Conservation (phyloP, 2,329 filamentous ascomycete species). For the Alternaria infectoria region DNA sequence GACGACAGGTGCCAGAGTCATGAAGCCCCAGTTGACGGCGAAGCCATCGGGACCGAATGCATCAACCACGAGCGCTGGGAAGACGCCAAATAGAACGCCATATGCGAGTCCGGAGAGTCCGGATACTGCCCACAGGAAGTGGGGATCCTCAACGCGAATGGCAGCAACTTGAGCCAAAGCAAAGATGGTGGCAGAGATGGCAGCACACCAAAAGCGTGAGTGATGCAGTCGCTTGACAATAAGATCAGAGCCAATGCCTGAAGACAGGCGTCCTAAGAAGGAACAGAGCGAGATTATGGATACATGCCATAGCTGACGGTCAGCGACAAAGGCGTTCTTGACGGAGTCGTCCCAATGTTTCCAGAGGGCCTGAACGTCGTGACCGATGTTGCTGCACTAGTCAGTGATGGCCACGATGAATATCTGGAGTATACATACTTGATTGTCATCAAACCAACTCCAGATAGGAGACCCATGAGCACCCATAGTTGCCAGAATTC, state of each 20-base stretch:
- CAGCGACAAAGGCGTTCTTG: slow-evolving; percentile 74
- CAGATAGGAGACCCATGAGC: slow-evolving; percentile 88
- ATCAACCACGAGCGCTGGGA: slow-evolving; percentile 84
- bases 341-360: slow-evolving; percentile 78
- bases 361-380: slow-evolving; percentile 88
- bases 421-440: slow-evolving; percentile 69
- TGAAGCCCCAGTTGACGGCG: slow-evolving; percentile 94
- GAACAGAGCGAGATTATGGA: slow-evolving; percentile 90
- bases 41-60: slow-evolving; percentile 89
- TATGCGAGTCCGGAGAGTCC: slow-evolving; percentile 86
- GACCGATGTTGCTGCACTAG: slow-evolving; percentile 82
- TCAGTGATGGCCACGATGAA: slow-evolving; percentile 32
- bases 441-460: slow-evolving; percentile 97
- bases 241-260: slow-evolving; percentile 83
- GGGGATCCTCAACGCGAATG: slow-evolving; percentile 76
- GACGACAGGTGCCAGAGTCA: slow-evolving; percentile 87
- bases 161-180: slow-evolving; percentile 78
- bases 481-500: slow-evolving; percentile 93
- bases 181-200: slow-evolving; percentile 79
- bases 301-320: slow-evolving; percentile 88
- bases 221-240: slow-evolving; percentile 81
- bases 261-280: slow-evolving; percentile 77
- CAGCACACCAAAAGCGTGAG: slow-evolving; percentile 90
- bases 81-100: slow-evolving; percentile 92
- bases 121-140: slow-evolving; percentile 78